These are phyloP conservation scores for Dendrobium catenatum DNA, from an alignment of 106 monocot genomes.

Conservation along the genomic window DNA sequence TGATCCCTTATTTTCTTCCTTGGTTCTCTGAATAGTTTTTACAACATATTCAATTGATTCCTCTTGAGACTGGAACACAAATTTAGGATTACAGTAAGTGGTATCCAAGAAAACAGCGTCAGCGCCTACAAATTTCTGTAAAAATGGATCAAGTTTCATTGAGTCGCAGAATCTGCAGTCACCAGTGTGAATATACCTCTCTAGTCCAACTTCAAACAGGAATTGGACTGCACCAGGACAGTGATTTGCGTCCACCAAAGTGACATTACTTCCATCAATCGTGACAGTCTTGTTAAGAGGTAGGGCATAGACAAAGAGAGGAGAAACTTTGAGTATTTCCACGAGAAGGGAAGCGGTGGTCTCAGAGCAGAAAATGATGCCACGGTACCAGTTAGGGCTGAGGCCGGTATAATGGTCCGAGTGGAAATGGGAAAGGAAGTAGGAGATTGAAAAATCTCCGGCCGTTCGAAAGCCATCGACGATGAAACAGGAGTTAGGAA, in stretches of 20 bases:
- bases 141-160: conserved; percentile 51
- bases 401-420: conserved; percentile 89
- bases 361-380: conserved; percentile 77
- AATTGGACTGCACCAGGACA: conserved; percentile 94
- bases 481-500: conserved; percentile 75
- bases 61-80: conserved; percentile 64
- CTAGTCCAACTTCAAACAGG: conserved; percentile 37
- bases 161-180: conserved; percentile 68
- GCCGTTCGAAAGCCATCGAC: conserved; percentile 68
- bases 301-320: conserved; percentile 45
- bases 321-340: conserved; percentile 42
- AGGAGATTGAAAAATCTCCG: conserved; percentile 79
- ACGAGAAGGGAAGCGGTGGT: conserved; percentile 59
- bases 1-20: conserved; percentile 21
- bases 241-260: conserved; percentile 74
- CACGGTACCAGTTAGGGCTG: conserved; percentile 48
- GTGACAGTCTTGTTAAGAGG: conserved; percentile 25
- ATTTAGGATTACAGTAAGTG: conserved; percentile 90
- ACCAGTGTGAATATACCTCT: conserved; percentile 82
- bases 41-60: conserved; percentile 71
- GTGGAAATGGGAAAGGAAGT: conserved; percentile 97
- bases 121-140: conserved; percentile 56
- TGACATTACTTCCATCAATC: conserved; percentile 73
- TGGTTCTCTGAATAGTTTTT: conserved; percentile 38
- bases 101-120: conserved; percentile 90